A percentile compares a stretch with the other conserved stretches of the same genome.
Conservation (phyloP, 1,284 basidiomycete species). For the Cryptococcus sp. region DNA sequence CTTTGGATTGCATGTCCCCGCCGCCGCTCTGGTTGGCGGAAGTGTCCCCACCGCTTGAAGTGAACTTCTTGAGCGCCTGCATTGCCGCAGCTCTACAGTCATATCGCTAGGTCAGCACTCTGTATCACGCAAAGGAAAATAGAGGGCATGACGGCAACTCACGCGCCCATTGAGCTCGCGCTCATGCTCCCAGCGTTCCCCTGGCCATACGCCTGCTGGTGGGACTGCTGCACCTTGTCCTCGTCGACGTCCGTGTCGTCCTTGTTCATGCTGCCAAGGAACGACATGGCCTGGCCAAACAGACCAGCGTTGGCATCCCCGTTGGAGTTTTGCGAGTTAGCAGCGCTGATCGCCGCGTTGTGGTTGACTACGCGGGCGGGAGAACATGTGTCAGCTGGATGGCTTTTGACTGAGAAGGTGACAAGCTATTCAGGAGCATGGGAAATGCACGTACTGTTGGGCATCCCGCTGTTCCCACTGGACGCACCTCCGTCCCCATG, state of each 20-base stretch:
- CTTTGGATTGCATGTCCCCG: constrained; percentile 47
- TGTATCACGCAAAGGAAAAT: neutral
- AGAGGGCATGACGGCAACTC: constrained; percentile 9
- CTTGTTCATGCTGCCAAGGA: constrained; percentile 30
- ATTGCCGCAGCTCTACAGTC: constrained; percentile 66
- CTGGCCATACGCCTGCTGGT: constrained; percentile 56
- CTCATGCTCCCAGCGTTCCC: constrained; percentile 56
- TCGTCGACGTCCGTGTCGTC: constrained; percentile 57
- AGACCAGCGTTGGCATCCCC: constrained; percentile 36
- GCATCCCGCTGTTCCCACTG: constrained; percentile 18
- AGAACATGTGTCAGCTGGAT: neutral
- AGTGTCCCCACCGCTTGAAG: constrained; percentile 51
- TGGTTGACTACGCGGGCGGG: constrained; percentile 37
- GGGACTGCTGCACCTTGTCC: constrained; percentile 56
- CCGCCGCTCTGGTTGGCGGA: constrained; percentile 42
- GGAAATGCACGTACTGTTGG: constrained; percentile 23
- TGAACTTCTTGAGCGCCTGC: constrained; percentile 61
- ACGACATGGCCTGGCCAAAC: constrained; percentile 31
- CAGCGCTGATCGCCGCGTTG: constrained; percentile 35
- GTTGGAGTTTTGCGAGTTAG: constrained; percentile 42
- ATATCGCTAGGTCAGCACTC: neutral
- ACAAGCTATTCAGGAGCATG: neutral
- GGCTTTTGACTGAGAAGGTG: neutral
- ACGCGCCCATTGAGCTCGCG: constrained; percentile 59
- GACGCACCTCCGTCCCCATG: constrained; percentile 33